phyloP scores from a whole-genome alignment of 2,329 filamentous ascomycete species.

The Aurifilum marmelostoma region DNA sequence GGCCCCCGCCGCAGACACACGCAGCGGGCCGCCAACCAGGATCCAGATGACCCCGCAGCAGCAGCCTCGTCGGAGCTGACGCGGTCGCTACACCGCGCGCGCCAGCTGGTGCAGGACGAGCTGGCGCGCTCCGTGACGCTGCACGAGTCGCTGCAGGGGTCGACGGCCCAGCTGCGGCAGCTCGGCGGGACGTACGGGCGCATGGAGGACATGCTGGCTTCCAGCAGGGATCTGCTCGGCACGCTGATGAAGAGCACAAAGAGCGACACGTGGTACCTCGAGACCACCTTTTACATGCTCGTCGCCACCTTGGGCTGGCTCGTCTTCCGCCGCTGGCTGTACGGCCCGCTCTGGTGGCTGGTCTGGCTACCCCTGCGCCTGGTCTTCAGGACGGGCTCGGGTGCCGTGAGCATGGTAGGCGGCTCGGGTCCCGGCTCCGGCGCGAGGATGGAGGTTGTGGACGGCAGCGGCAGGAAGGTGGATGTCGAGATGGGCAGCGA shows the following conservation, averaged over 20 bases:
- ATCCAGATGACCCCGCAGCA: conserved; percentile 70
- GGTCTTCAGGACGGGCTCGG: conserved; percentile 62
- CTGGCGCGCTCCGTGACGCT: conserved; percentile 87
- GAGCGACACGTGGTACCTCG: conserved; percentile 96
- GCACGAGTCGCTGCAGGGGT: conserved; percentile 83
- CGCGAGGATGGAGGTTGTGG: conserved; percentile 34
- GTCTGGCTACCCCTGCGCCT: conserved; percentile 80
- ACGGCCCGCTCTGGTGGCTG: conserved; percentile 89
- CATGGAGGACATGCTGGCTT: conserved; percentile 76
- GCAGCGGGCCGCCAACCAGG: conserved; percentile 33
- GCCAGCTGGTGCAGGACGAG: conserved; percentile 83
- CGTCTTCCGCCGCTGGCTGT: conserved; percentile 80
- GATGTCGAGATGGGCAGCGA: conserved; percentile 40
- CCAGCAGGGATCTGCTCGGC: conserved; percentile 73
- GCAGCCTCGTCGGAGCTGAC: conserved; percentile 84
- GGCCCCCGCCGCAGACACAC: conserved; percentile 20
- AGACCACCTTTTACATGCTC: conserved; percentile 85
- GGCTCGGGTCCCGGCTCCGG: conserved; percentile 32
- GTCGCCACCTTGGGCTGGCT: conserved; percentile 81
- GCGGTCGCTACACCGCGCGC: conserved; percentile 78
- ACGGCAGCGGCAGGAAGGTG: conserved; percentile 30
- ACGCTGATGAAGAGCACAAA: conserved; percentile 87
- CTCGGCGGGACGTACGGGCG: conserved; percentile 80
- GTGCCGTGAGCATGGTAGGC: conserved; percentile 53
- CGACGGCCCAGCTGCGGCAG: conserved; percentile 77